Percentiles rank a stretch among this genome's conserved stretches.
Evolutionary conservation across 2,329 filamentous ascomycete genomes (phyloP).

Genomic region (Colletotrichum sp.): DNA sequence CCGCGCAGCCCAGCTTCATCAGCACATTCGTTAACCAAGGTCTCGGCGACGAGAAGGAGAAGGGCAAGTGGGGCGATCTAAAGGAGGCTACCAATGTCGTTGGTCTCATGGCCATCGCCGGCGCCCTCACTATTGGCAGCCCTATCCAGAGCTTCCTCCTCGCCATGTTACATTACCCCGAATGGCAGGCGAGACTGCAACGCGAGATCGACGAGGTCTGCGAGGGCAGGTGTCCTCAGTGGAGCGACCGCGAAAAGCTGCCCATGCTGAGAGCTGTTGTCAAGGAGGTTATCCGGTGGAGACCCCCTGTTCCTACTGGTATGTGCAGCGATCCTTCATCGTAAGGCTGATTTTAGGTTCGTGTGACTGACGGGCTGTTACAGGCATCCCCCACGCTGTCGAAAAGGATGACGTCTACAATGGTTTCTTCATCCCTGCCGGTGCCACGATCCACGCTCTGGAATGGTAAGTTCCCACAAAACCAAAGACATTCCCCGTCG

Average conservation of each 20-base stretch:
- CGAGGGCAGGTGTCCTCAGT: conserved; percentile 46
- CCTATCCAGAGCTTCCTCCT: conserved; percentile 41
- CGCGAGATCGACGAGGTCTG: conserved; percentile 44
- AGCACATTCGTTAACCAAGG: conserved; percentile 41
- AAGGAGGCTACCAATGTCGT: conserved; percentile 48
- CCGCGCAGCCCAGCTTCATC: conserved; percentile 44
- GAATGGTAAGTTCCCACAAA: conserved; percentile 8
- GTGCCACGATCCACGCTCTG: conserved; percentile 54
- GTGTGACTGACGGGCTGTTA: conserved; percentile 27
- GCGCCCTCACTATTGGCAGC: conserved; percentile 47
- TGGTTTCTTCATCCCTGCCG: conserved; percentile 56
- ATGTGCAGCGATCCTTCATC: conserved; percentile 12
- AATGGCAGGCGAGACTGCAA: conserved; percentile 37
- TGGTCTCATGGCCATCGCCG: conserved; percentile 50
- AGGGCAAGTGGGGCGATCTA: conserved; percentile 32
- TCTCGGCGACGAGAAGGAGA: conserved; percentile 28
- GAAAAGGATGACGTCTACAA: conserved; percentile 57
- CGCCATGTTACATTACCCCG: conserved; percentile 35
- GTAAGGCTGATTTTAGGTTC: not conserved
- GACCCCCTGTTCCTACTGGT: conserved; percentile 59
- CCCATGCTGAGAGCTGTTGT: conserved; percentile 44
- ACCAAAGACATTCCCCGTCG: not conserved
- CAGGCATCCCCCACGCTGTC: conserved; percentile 51
- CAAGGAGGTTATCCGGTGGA: conserved; percentile 55
- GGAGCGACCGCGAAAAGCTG: conserved; percentile 39